These are phyloP conservation scores for Blastobotrys arbuscula DNA, from an alignment of 1,139 yeast genomes.

Conservation along the genomic window DNA sequence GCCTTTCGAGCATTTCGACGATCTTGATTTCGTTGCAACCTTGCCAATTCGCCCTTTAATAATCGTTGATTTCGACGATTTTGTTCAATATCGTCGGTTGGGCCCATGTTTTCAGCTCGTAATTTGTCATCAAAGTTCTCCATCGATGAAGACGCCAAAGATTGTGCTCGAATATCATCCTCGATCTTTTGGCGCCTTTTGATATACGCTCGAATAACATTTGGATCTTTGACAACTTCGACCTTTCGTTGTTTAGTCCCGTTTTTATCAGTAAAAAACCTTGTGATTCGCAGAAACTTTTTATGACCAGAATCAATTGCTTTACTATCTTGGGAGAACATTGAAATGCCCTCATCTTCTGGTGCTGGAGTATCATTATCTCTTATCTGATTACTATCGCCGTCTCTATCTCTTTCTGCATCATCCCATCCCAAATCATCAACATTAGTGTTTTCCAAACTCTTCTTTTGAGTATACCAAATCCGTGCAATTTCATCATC, in stretches of 20 bases:
- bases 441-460: slow-evolving; percentile 44
- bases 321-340: slow-evolving; percentile 30
- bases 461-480: slow-evolving; percentile 81
- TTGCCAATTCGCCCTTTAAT: slow-evolving; percentile 79
- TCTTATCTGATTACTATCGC: slow-evolving; percentile 22
- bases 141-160: slow-evolving; percentile 6
- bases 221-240: slow-evolving; percentile 75
- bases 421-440: slow-evolving; percentile 33
- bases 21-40: slow-evolving; percentile 69
- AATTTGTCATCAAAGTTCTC: slow-evolving; percentile 41
- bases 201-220: slow-evolving; percentile 81
- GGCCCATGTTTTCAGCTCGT: slow-evolving; percentile 40
- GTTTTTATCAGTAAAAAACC: slow-evolving; percentile 77
- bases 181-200: slow-evolving; percentile 73
- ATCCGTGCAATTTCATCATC: slow-evolving; percentile 86
- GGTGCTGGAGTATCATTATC: slow-evolving; percentile 11
- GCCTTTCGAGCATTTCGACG: slow-evolving; percentile 53
- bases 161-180: slow-evolving; percentile 51
- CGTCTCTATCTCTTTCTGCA: slow-evolving; percentile 40
- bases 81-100: slow-evolving; percentile 81
- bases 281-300: slow-evolving; percentile 64
- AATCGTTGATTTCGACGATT: slow-evolving; percentile 74
- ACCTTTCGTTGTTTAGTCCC: slow-evolving; percentile 81
- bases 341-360: slow-evolving; percentile 33
- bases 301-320: slow-evolving; percentile 10